Evolutionary conservation across 192 early-diverging fungal species (phyloP).

Genomic region (Piromyces finnis): DNA sequence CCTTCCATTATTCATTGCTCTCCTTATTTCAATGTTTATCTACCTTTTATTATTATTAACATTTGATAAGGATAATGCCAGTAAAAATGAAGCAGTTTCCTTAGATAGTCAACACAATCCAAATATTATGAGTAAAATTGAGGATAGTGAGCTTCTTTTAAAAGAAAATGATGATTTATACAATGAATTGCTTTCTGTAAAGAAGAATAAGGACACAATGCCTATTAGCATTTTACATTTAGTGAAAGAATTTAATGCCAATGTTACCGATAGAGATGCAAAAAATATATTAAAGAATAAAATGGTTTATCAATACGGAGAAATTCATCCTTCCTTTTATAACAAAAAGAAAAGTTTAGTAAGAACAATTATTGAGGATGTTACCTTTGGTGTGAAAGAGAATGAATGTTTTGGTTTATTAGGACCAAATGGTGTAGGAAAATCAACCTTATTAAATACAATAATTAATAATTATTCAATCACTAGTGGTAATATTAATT

Average conservation of each 20-base stretch:
- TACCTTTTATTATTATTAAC: background rate
- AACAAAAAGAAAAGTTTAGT: background rate
- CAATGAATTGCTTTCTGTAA: background rate
- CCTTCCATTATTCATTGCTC: background rate
- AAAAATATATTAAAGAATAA: background rate
- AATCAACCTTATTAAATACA: background rate
- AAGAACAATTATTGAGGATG: background rate
- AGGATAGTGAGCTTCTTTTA: background rate
- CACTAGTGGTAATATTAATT: background rate
- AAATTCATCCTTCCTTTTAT: background rate
- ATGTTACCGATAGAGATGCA: background rate
- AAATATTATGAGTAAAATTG: no score
- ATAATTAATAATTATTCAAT: background rate
- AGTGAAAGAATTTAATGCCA: background rate
- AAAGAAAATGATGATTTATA: background rate
- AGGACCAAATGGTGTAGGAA: background rate
- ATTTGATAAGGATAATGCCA: background rate
- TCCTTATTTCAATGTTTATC: background rate
- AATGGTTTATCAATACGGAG: background rate
- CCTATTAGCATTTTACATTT: background rate
- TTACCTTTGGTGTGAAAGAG: background rate
- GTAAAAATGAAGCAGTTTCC: no score
- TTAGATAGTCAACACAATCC: no score
- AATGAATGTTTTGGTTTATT: background rate
- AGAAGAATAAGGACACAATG: background rate